phyloP scores from a whole-genome alignment of 1,284 basidiomycete species.

The Ceratobasidium papillatum region DNA sequence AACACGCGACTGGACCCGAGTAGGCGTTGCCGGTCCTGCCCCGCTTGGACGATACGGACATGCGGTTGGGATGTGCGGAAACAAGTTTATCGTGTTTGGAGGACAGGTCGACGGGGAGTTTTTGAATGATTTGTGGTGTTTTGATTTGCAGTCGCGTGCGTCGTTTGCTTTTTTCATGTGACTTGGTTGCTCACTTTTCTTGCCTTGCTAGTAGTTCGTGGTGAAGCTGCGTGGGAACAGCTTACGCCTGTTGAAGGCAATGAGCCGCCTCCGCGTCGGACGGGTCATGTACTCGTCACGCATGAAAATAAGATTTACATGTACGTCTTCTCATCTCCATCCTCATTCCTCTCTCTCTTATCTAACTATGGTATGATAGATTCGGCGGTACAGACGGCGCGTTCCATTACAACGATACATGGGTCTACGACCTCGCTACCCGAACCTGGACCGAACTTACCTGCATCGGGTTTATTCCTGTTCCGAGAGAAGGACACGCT shows the following conservation, averaged over 20 bases:
- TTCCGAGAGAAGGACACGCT: constrained; percentile 95
- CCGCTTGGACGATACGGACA: constrained; percentile 96
- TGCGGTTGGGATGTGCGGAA: constrained; percentile 91
- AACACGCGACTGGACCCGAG: constrained; percentile 93
- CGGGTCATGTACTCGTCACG: constrained; percentile 92
- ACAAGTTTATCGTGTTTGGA: constrained; percentile 94
- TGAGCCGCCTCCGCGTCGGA: constrained; percentile 84
- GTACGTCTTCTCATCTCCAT: constrained; percentile 57
- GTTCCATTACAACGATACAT: constrained; percentile 99
- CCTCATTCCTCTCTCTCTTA: background rate
- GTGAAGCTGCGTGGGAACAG: constrained; percentile 77
- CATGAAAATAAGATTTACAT: constrained; percentile 87
- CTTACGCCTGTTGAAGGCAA: constrained; percentile 67
- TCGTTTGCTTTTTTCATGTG: constrained; percentile 41
- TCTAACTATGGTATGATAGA: constrained; percentile 60
- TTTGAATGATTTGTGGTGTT: constrained; percentile 95
- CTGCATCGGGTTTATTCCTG: constrained; percentile 98
- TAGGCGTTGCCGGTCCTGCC: constrained; percentile 75
- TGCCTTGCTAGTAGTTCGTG: constrained; percentile 58
- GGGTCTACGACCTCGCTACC: constrained; percentile 90
- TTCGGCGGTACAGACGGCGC: constrained; percentile 99
- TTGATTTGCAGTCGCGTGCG: constrained; percentile 93
- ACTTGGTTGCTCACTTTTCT: background rate
- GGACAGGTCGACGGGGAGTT: constrained; percentile 97
- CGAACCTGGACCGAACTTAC: constrained; percentile 90